Evolutionary conservation across 768 basidiomycete genomes (phyloP).

Genomic region (Tulasnella sp.): DNA sequence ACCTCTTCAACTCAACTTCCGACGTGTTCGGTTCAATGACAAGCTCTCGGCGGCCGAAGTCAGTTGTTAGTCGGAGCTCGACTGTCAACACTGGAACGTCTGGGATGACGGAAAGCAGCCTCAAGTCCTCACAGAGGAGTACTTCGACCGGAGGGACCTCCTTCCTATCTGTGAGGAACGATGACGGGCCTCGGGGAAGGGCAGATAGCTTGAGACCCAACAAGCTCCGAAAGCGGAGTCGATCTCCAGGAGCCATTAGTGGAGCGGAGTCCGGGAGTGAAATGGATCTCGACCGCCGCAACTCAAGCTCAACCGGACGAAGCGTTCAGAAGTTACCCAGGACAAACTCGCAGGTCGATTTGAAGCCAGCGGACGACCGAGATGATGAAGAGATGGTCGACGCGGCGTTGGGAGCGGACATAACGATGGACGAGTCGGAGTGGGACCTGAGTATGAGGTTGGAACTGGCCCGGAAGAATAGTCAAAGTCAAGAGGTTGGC

Average conservation of each 20-base stretch:
- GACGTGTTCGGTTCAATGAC: constrained; percentile 74
- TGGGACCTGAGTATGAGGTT: constrained; percentile 75
- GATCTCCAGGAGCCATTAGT: constrained; percentile 43
- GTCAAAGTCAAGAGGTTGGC: constrained; percentile 60
- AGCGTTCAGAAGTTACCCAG: not conserved
- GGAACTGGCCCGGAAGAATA: constrained; percentile 83
- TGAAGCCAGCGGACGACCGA: not conserved
- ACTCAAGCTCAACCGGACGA: not conserved
- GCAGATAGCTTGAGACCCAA: constrained; percentile 45
- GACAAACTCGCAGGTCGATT: not conserved
- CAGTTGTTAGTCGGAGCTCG: constrained; percentile 72
- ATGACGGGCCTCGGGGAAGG: constrained; percentile 50
- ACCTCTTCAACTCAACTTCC: constrained; percentile 73
- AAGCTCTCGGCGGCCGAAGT: constrained; percentile 67
- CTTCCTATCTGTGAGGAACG: constrained; percentile 48
- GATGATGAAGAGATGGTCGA: constrained; percentile 17
- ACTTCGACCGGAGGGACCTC: constrained; percentile 67
- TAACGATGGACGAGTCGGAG: constrained; percentile 62
- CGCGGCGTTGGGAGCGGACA: constrained; percentile 40
- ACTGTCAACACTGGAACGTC: constrained; percentile 65
- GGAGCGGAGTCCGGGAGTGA: constrained; percentile 32
- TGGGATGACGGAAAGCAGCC: constrained; percentile 54
- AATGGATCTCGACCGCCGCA: constrained; percentile 12
- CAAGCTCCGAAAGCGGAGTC: constrained; percentile 44
- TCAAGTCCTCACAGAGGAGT: constrained; percentile 73